Evolutionary conservation across 768 basidiomycete species (phyloP).

Genomic region (Rhodosporidiobolus sp.): DNA sequence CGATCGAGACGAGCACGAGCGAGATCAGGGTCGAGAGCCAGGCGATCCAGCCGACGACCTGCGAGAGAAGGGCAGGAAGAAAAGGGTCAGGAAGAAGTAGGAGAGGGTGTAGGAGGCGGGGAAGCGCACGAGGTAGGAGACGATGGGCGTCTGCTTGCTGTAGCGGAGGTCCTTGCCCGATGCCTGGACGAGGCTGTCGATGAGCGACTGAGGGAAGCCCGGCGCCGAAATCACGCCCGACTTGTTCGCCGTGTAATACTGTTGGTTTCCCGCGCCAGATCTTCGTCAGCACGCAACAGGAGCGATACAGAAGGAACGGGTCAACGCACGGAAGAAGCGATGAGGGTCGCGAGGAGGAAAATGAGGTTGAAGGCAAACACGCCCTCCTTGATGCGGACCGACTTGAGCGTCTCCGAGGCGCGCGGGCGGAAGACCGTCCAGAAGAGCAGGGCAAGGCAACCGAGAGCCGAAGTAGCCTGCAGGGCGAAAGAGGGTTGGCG

Average conservation of each 20-base stretch:
- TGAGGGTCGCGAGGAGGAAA: conserved; percentile 29
- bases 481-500: neutral
- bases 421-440: conserved; percentile 8
- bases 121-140: neutral
- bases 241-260: conserved; percentile 18
- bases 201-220: conserved; percentile 12
- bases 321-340: conserved; percentile 26
- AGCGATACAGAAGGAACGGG: neutral
- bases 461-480: conserved; percentile 13
- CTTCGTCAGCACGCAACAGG: neutral
- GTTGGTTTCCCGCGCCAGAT: too few species aligned
- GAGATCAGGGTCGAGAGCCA: conserved; percentile 26
- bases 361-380: conserved; percentile 11
- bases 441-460: conserved; percentile 21
- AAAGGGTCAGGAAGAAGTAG: neutral
- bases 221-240: conserved; percentile 12
- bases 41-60: conserved; percentile 32
- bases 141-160: neutral
- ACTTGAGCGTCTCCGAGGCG: conserved; percentile 24
- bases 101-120: neutral
- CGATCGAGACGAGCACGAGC: conserved; percentile 32
- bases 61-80: neutral
- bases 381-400: conserved; percentile 35
- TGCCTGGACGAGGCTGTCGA: conserved; percentile 15
- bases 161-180: conserved; percentile 16